phyloP scores from a whole-genome alignment of 73 alveolate species.

The Paramecium octaurelia region DNA sequence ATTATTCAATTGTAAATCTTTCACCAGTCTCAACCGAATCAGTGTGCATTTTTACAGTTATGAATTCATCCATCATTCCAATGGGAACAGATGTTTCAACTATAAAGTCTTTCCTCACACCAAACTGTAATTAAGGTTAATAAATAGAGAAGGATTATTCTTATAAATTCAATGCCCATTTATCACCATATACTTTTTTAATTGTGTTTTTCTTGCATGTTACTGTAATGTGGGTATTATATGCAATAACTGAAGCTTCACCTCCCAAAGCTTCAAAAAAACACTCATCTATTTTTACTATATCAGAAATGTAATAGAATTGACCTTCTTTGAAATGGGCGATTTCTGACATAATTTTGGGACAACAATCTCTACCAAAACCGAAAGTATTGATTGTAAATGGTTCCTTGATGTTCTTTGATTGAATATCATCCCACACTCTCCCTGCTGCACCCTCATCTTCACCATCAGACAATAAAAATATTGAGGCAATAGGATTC shows the following conservation, averaged over 20 bases:
- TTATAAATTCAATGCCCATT: slow-evolving; percentile 22
- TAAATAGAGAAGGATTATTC: background rate
- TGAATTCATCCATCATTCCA: background rate
- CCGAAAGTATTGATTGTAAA: slow-evolving; percentile 54
- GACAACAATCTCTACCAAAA: slow-evolving; percentile 58
- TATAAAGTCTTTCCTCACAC: slow-evolving; percentile 47
- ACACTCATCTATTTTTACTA: slow-evolving; percentile 43
- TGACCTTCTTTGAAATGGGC: slow-evolving; percentile 59
- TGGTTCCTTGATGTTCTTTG: slow-evolving; percentile 29
- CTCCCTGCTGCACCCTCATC: slow-evolving; percentile 61
- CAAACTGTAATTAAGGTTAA: slow-evolving; percentile 21
- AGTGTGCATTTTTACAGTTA: background rate
- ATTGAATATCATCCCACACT: slow-evolving; percentile 23
- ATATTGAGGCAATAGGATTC: slow-evolving; percentile 52
- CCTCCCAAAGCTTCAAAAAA: slow-evolving; percentile 65
- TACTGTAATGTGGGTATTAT: slow-evolving; percentile 1
- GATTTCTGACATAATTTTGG: slow-evolving; percentile 49
- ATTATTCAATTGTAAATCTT: background rate
- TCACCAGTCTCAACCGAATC: background rate
- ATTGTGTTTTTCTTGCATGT: background rate
- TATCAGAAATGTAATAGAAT: slow-evolving; percentile 41
- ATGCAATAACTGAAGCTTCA: slow-evolving; percentile 42
- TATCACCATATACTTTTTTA: slow-evolving; percentile 55
- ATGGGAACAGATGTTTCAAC: background rate
- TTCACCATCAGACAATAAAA: slow-evolving; percentile 53